phyloP scores from a whole-genome alignment of 345 rosid species.

The Laguncularia racemosa region DNA sequence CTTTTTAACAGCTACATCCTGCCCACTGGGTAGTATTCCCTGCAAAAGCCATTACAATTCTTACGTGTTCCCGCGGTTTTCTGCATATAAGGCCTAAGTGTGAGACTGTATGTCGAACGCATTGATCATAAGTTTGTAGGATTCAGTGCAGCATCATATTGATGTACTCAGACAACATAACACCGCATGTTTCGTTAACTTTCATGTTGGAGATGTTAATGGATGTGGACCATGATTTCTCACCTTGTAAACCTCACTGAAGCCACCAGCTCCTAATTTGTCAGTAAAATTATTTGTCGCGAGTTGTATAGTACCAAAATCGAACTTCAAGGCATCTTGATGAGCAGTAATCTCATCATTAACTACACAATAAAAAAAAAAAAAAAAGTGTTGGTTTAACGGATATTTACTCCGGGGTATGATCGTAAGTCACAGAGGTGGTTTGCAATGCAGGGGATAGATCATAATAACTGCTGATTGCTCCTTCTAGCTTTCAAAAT shows the following conservation, averaged over 20 bases:
- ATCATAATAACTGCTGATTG: no score
- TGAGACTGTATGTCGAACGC: no score
- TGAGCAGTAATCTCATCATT: slow-evolving; percentile 35
- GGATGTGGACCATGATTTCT: no score
- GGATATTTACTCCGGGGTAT: not conserved
- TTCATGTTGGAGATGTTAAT: no score
- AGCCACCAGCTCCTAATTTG: slow-evolving; percentile 68
- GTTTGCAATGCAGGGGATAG: no score
- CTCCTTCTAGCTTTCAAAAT: no score
- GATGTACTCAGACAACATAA: no score
- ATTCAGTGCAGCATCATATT: no score
- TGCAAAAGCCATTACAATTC: not conserved
- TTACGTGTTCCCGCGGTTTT: not conserved
- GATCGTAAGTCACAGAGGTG: no score
- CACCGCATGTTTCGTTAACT: no score
- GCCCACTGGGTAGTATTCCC: slow-evolving; percentile 35
- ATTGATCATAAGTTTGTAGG: no score
- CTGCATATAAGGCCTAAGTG: no score
- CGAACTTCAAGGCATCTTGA: slow-evolving; percentile 37
- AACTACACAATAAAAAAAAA: slow-evolving; percentile 8
- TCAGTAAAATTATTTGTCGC: slow-evolving; percentile 50
- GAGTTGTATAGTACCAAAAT: slow-evolving; percentile 24
- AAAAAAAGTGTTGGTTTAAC: slow-evolving; percentile 19
- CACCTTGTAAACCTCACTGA: slow-evolving; percentile 65
- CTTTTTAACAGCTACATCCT: slow-evolving; percentile 41